phyloP scores from a whole-genome alignment of 768 basidiomycete species.

The Suillus plorans region DNA sequence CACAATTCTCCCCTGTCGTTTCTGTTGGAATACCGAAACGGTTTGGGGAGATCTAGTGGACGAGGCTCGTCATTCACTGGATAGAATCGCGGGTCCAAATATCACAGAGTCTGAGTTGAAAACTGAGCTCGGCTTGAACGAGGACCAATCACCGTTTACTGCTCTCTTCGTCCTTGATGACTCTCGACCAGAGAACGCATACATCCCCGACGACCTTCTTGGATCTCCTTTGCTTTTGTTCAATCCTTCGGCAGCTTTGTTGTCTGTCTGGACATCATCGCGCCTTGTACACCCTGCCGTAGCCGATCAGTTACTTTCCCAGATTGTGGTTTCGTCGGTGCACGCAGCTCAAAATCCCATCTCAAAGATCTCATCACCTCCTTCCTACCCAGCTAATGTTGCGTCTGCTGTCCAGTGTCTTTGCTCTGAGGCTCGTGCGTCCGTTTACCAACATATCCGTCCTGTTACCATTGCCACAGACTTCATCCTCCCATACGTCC shows the following conservation, averaged over 20 bases:
- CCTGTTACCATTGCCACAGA: conserved; percentile 23
- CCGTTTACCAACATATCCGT: conserved; percentile 18
- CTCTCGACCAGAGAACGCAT: neutral
- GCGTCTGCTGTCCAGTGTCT: conserved; percentile 19
- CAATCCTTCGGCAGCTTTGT: conserved; percentile 7
- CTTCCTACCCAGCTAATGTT: conserved; percentile 13
- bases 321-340: conserved; percentile 13
- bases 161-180: conserved; percentile 18
- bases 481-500: conserved; percentile 21
- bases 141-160: conserved; percentile 12
- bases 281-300: conserved; percentile 14
- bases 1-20: conserved; percentile 11
- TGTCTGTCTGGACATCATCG: conserved; percentile 17
- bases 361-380: conserved; percentile 11
- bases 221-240: conserved; percentile 12
- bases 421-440: conserved; percentile 9
- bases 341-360: conserved; percentile 7
- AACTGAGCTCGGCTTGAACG: neutral
- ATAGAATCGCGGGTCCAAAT: neutral
- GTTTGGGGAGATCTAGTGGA: conserved; percentile 17
- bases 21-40: conserved; percentile 19
- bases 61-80: conserved; percentile 10
- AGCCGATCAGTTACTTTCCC: conserved; percentile 17
- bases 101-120: neutral
- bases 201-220: neutral